These are phyloP conservation scores for Pythium monospermum DNA, from an alignment of 352 stramenopile species.

Conservation along the genomic window DNA sequence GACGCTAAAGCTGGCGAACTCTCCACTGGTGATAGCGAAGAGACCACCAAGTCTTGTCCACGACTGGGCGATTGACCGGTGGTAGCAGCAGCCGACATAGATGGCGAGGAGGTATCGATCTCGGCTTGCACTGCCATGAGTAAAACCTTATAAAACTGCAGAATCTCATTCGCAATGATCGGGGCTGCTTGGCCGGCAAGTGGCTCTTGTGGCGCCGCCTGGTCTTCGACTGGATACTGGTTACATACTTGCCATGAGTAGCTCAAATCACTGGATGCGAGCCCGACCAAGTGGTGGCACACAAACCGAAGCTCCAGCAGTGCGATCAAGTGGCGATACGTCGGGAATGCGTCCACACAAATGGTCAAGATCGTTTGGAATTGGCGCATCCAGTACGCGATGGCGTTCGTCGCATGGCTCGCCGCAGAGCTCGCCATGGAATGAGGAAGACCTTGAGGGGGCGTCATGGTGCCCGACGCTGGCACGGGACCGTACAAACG, in stretches of 20 bases:
- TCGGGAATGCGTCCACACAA: constrained; percentile 64
- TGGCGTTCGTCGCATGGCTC: constrained; percentile 41
- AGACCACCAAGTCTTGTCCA: no score
- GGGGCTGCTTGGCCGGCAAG: constrained; percentile 55
- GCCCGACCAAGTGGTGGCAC: constrained; percentile 69
- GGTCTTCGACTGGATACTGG: constrained; percentile 40
- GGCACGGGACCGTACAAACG: constrained; percentile 54
- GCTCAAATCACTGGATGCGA: constrained; percentile 46
- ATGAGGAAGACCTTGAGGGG: no score
- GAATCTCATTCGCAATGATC: constrained; percentile 70
- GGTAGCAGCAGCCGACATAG: constrained; percentile 9
- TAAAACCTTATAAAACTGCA: constrained; percentile 67
- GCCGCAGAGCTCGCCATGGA: constrained; percentile 17
- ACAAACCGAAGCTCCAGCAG: constrained; percentile 81
- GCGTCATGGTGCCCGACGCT: constrained; percentile 20
- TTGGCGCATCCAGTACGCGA: constrained; percentile 74
- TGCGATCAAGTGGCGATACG: constrained; percentile 54
- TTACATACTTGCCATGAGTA: constrained; percentile 81
- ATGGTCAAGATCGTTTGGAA: constrained; percentile 71
- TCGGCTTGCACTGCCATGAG: constrained; percentile 46
- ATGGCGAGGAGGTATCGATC: background rate
- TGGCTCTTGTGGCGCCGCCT: constrained; percentile 21
- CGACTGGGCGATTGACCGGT: constrained; percentile 4
- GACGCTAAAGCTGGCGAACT: no score
- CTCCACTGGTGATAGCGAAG: no score